Percentiles rank a stretch among this genome's conserved stretches.
Evolutionary conservation across 331 rosid genomes (phyloP).

Genomic region (Saraca asoca): DNA sequence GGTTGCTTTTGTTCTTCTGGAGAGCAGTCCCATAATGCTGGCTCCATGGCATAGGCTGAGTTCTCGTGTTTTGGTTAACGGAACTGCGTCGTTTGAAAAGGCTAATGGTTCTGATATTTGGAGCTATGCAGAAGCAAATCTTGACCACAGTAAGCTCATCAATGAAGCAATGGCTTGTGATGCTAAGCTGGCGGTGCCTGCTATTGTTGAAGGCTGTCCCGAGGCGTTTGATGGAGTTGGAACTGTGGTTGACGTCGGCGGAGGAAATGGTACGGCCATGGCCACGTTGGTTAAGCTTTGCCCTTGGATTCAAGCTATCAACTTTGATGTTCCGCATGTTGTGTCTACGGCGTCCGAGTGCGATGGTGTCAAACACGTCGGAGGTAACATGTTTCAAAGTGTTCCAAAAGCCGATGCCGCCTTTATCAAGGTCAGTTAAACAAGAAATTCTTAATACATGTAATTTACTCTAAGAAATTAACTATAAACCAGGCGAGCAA

Average conservation of each 20-base stretch:
- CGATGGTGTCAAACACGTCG: conserved; percentile 41
- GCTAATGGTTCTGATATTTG: conserved; percentile 48
- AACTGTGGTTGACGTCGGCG: conserved; percentile 72
- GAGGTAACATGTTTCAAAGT: conserved; percentile 59
- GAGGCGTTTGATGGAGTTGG: conserved; percentile 52
- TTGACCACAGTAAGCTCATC: conserved; percentile 42
- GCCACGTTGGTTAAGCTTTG: conserved; percentile 35
- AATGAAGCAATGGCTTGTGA: conserved; percentile 74
- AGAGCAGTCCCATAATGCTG: conserved; percentile 43
- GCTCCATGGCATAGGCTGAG: conserved; percentile 51
- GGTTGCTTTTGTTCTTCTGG: conserved; percentile 39
- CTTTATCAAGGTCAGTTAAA: conserved; percentile 50
- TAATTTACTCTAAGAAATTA: too few relatives aligned
- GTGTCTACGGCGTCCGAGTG: conserved; percentile 31
- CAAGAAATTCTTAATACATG: too few relatives aligned
- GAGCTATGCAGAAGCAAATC: conserved; percentile 36
- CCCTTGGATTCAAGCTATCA: conserved; percentile 53
- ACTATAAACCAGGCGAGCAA: too few relatives aligned
- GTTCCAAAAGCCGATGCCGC: conserved; percentile 74
- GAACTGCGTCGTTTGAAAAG: conserved; percentile 25
- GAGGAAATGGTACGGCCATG: conserved; percentile 64
- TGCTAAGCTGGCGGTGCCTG: conserved; percentile 45
- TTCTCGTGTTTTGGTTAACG: neutral
- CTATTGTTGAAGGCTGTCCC: conserved; percentile 35
- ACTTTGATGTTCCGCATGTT: conserved; percentile 76